These are phyloP conservation scores for Picea abies DNA, from an alignment of 83 land plant genomes.

Conservation along the genomic window DNA sequence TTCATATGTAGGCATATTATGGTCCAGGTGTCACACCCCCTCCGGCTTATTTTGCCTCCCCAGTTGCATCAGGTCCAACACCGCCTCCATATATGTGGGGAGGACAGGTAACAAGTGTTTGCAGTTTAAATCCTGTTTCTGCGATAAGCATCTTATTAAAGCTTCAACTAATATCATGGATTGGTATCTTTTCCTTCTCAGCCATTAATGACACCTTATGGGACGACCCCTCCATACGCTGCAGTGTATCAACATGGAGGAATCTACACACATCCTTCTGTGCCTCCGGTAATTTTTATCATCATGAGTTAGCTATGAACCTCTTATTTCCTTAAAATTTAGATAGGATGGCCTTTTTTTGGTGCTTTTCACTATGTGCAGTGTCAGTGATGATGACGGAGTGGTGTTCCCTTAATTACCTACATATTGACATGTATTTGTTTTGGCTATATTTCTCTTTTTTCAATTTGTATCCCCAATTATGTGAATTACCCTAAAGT, in stretches of 20 bases:
- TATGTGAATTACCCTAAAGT: neutral
- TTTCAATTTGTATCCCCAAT: neutral
- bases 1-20: slow-evolving; percentile 51
- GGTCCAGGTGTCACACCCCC: slow-evolving; percentile 41
- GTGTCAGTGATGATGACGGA: neutral
- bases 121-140: neutral
- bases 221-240: slow-evolving; percentile 67
- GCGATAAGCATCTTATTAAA: neutral
- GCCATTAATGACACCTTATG: slow-evolving; percentile 76
- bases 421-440: neutral
- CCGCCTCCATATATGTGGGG: slow-evolving; percentile 73
- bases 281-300: slow-evolving; percentile 37
- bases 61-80: slow-evolving; percentile 34
- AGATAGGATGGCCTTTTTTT: neutral
- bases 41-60: slow-evolving; percentile 36
- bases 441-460: neutral
- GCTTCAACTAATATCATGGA: neutral
- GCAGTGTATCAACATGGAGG: slow-evolving; percentile 80
- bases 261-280: slow-evolving; percentile 69
- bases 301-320: neutral
- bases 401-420: neutral
- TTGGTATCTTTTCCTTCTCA: slow-evolving; percentile 22
- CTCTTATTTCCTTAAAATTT: neutral
- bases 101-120: slow-evolving; percentile 28
- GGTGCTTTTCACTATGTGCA: neutral